A percentile compares a stretch with the other conserved stretches of the same genome.
Conservation (phyloP, 1,139 yeast genomes). For the Geotrichum reessii region DNA sequence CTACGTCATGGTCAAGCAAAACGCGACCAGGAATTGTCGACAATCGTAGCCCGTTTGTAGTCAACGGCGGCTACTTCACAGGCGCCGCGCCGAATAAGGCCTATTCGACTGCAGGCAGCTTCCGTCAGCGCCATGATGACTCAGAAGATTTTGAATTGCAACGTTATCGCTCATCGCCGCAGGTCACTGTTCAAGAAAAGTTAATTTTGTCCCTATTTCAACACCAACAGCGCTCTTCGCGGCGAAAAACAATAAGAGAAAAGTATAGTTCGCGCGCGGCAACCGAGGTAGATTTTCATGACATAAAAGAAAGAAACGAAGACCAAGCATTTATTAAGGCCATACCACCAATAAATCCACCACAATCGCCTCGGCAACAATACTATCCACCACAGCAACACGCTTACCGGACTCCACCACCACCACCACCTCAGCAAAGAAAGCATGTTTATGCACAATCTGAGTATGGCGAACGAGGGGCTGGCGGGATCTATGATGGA, state of each 20-base stretch:
- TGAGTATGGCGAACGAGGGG: conserved; percentile 4
- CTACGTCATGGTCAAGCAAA: background rate
- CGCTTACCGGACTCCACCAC: background rate
- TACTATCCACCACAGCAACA: background rate
- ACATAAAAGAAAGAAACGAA: conserved; percentile 1
- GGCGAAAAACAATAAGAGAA: conserved; percentile 5
- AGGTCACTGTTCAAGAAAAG: conserved; percentile 11
- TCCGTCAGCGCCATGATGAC: background rate
- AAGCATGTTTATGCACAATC: conserved; percentile 16
- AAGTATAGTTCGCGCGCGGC: conserved; percentile 13
- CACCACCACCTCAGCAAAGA: background rate
- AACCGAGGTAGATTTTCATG: conserved; percentile 14
- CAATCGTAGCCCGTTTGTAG: background rate
- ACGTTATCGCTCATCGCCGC: background rate
- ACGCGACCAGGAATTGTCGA: background rate
- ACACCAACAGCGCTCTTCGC: conserved; percentile 8
- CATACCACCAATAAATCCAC: background rate
- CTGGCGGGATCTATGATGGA: background rate
- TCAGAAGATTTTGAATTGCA: background rate
- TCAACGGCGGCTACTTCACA: conserved; percentile 2
- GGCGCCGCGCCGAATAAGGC: conserved; percentile 4
- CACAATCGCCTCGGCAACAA: background rate
- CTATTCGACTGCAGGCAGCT: conserved; percentile 12
- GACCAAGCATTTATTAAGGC: background rate
- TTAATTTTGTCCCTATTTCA: conserved; percentile 16